phyloP scores from a whole-genome alignment of 768 basidiomycete genomes.

The Podaxis sp. region DNA sequence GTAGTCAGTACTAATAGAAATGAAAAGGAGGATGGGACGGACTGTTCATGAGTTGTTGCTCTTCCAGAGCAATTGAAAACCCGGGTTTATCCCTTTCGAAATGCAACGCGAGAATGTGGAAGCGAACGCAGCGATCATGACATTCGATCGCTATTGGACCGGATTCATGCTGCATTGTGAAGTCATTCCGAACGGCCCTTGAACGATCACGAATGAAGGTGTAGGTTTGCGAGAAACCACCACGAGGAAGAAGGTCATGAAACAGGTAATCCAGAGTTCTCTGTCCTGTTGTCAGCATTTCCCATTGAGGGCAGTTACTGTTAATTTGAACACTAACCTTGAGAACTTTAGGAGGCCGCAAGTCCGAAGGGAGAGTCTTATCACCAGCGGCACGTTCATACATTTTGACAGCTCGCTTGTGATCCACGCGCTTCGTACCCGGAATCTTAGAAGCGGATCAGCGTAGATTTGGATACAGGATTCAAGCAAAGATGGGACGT shows the following conservation, averaged over 20 bases:
- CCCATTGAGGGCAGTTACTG: background rate
- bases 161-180: conserved; percentile 86
- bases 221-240: conserved; percentile 66
- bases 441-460: conserved; percentile 55
- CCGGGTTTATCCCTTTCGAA: conserved; percentile 48
- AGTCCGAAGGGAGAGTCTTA: conserved; percentile 85
- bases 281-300: conserved; percentile 31
- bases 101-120: conserved; percentile 85
- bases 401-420: conserved; percentile 85
- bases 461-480: conserved; percentile 28
- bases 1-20: background rate
- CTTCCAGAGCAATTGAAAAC: conserved; percentile 69
- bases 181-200: conserved; percentile 86
- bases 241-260: conserved; percentile 65
- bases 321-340: conserved; percentile 41
- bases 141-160: conserved; percentile 79
- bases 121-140: conserved; percentile 91
- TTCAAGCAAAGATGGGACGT: conserved; percentile 32
- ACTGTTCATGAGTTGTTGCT: conserved; percentile 93
- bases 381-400: conserved; percentile 95
- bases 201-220: conserved; percentile 92
- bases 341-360: conserved; percentile 82
- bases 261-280: conserved; percentile 92
- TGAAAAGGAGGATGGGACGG: background rate
- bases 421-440: conserved; percentile 82